Percentiles rank a stretch among this genome's conserved stretches.
phyloP scores from a whole-genome alignment of 1,284 basidiomycete genomes.

The Takashimella koratensis region DNA sequence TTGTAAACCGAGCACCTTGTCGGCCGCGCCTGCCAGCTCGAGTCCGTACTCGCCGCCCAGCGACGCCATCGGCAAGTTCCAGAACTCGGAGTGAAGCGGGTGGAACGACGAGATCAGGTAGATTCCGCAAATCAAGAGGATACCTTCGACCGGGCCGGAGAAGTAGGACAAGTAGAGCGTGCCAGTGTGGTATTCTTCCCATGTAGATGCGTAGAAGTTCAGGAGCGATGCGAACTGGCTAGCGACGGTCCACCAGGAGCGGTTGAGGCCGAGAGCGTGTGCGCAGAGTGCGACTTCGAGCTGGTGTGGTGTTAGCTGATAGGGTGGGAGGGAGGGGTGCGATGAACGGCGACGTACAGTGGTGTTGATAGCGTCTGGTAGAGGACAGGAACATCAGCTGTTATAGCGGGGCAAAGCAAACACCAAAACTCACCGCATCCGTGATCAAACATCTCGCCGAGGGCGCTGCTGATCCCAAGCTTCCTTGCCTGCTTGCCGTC shows the following conservation, averaged over 20 bases:
- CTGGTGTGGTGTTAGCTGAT: too few relatives aligned
- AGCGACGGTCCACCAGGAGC: slow-evolving; percentile 93
- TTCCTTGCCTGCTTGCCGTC: slow-evolving; percentile 87
- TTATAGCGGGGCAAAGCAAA: not conserved
- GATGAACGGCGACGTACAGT: too few relatives aligned
- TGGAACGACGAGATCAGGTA: slow-evolving; percentile 66
- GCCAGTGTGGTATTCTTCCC: slow-evolving; percentile 97
- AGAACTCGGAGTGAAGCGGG: slow-evolving; percentile 67
- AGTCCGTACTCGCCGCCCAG: slow-evolving; percentile 22
- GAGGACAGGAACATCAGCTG: slow-evolving; percentile 27
- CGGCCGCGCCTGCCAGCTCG: slow-evolving; percentile 21
- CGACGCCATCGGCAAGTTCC: slow-evolving; percentile 52
- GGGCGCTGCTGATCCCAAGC: slow-evolving; percentile 91
- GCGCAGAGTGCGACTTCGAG: slow-evolving; percentile 76
- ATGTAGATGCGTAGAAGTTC: slow-evolving; percentile 83
- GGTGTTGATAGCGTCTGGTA: slow-evolving; percentile 80
- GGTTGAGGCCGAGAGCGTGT: slow-evolving; percentile 83
- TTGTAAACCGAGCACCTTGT: slow-evolving; percentile 27
- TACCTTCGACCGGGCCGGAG: slow-evolving; percentile 95
- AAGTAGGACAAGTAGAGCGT: slow-evolving; percentile 87
- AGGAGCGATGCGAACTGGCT: slow-evolving; percentile 80
- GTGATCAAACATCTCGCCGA: slow-evolving; percentile 90
- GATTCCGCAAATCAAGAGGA: slow-evolving; percentile 76
- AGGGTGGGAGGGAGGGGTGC: not conserved
- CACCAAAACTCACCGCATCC: slow-evolving; percentile 54